Evolutionary conservation across 495 filamentous ascomycete species (phyloP).

Genomic region (Hypoxylon subgilvum): DNA sequence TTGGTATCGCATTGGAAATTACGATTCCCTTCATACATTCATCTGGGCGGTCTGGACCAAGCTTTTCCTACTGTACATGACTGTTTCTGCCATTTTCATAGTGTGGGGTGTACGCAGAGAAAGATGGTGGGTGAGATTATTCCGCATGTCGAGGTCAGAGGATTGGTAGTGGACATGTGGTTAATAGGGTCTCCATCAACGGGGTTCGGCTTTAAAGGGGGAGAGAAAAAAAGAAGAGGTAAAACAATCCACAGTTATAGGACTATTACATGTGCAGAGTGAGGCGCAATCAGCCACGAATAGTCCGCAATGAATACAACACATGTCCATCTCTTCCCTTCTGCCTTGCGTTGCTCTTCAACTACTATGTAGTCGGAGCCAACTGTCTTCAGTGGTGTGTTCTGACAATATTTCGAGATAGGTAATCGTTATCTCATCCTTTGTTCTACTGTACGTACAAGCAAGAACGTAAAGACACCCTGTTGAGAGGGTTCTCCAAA

Average conservation of each 20-base stretch:
- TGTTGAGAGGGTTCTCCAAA: too few species aligned
- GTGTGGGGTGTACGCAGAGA: slow-evolving; percentile 18
- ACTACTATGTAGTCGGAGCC: too few species aligned
- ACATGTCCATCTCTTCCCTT: slow-evolving; percentile 24
- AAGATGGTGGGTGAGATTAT: slow-evolving; percentile 35
- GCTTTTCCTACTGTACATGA: slow-evolving; percentile 1
- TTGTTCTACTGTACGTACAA: neutral
- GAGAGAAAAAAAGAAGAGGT: neutral
- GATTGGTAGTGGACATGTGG: slow-evolving; percentile 33
- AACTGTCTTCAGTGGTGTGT: too few species aligned
- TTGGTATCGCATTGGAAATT: slow-evolving; percentile 10
- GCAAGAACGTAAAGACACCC: too few species aligned
- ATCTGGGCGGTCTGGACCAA: slow-evolving; percentile 26
- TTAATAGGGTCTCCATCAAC: slow-evolving; percentile 26
- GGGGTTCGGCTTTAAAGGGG: slow-evolving; percentile 10
- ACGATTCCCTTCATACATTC: slow-evolving; percentile 4
- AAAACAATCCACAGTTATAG: neutral
- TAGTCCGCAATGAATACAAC: slow-evolving; percentile 27
- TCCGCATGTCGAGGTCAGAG: slow-evolving; percentile 36
- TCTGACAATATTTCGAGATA: too few species aligned
- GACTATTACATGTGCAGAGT: neutral
- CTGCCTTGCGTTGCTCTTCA: slow-evolving; percentile 12
- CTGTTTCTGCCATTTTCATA: slow-evolving; percentile 14
- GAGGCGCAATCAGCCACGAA: slow-evolving; percentile 28
- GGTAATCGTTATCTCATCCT: too few species aligned